Evolutionary conservation across 176 grass and related monocot genomes (phyloP), one percentile per base, ranked within the genome.

Genomic region (Rhynchospora tenuis): DNA sequence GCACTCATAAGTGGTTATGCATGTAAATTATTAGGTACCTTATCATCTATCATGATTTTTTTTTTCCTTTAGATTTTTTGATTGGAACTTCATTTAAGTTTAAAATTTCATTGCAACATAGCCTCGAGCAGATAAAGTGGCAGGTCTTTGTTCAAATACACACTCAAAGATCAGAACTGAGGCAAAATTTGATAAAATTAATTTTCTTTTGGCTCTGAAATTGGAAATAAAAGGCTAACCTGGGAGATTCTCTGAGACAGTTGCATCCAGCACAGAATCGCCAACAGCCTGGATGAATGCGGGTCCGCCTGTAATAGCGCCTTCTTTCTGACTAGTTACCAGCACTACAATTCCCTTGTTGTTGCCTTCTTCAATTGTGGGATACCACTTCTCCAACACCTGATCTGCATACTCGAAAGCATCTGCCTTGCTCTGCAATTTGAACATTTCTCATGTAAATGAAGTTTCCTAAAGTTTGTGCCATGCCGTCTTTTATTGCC

Each of bases 391-490:
- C 93, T 99, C 96, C 65, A 99, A 85, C 68, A 99, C 82, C 83
- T 95, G 93, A 88, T 99, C 96, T 57, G 96, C 96, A 69, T 99
- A 99, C 86, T 99, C 96, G 47, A 99, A 99, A 79, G 96, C 96
- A 84, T 99, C 96, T 13, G 93, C 91, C 43, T 99, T 99, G 91
- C 96, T 99, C 96, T 99, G 93, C 81, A 47, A 81, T 68, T 56
- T 23, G 4, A 81, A 29, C 54, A 58, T 9, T 24, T 44, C 43
- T 78, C 23, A 55, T 46, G 42, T 23, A 47, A 59, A 43, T 55
- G 16, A 77, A 84, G 42, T 60, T n/a, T 84, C 13, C 46, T n/a
- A 13, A 80, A 59, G 16, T 66, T 68, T 13, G 11, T 54, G 29
- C 24, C 6, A 57, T 81, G 48, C 83, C 2, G 7, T 68, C 2